Evolutionary conservation across 2,329 filamentous ascomycete genomes (phyloP).

Genomic region (Fusarium buxicola): DNA sequence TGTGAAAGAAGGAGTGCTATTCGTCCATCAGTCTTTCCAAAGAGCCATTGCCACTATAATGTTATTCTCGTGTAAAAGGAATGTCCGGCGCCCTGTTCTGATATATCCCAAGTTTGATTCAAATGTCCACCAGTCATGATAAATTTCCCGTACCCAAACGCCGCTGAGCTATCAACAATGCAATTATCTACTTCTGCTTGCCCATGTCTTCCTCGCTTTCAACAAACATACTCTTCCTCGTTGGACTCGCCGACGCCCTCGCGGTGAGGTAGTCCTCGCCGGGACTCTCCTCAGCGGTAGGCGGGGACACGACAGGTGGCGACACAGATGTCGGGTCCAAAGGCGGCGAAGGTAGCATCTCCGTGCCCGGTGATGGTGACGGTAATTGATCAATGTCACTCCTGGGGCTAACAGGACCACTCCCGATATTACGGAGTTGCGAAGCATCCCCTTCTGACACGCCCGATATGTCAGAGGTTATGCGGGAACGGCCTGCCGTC

Average conservation of each 20-base stretch:
- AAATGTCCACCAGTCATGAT: constrained; percentile 8
- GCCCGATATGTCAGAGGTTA: constrained; percentile 41
- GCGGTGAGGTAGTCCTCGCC: constrained; percentile 47
- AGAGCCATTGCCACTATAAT: constrained; percentile 18
- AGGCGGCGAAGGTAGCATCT: constrained; percentile 28
- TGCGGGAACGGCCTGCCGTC: constrained; percentile 24
- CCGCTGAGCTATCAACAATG: constrained; percentile 19
- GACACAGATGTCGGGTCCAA: constrained; percentile 22
- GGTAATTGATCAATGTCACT: constrained; percentile 19
- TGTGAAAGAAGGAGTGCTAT: constrained; percentile 30
- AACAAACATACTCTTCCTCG: constrained; percentile 56
- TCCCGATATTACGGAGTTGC: constrained; percentile 30
- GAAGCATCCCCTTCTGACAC: constrained; percentile 39
- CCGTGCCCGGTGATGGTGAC: constrained; percentile 12
- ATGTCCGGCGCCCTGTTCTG: constrained; percentile 22
- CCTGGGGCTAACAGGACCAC: constrained; percentile 37
- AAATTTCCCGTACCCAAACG: constrained; percentile 29
- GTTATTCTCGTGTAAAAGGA: constrained; percentile 26
- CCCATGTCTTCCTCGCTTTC: constrained; percentile 57
- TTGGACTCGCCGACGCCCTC: constrained; percentile 39
- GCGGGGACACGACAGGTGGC: constrained; percentile 43
- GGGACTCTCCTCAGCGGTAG: constrained; percentile 41
- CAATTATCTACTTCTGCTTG: constrained; percentile 28
- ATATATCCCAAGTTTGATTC: background rate
- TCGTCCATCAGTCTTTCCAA: constrained; percentile 10